A percentile compares a stretch with the other conserved stretches of the same genome.
These are phyloP conservation scores for Botrytis pseudocinerea DNA, from an alignment of 2,329 filamentous ascomycete genomes.

Conservation along the genomic window DNA sequence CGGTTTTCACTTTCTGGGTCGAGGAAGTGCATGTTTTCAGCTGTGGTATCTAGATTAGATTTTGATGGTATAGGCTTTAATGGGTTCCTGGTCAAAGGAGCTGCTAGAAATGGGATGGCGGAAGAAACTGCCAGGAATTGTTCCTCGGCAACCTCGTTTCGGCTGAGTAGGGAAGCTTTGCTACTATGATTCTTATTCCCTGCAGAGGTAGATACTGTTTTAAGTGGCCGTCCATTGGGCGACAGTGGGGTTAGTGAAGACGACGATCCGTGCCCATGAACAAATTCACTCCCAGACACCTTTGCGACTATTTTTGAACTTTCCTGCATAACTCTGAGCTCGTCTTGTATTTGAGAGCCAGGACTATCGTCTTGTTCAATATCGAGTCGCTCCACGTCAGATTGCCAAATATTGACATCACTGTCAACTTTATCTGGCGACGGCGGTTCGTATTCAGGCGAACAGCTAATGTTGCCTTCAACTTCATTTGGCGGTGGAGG, in stretches of 20 bases:
- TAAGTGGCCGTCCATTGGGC: not conserved
- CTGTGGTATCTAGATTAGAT: not conserved
- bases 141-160: not conserved
- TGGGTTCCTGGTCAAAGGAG: not conserved
- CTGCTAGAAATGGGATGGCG: not conserved
- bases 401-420: slow-evolving; percentile 11
- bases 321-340: slow-evolving; percentile 21
- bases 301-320: slow-evolving; percentile 9
- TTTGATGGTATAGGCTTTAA: not conserved
- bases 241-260: not conserved
- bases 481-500: slow-evolving; percentile 20
- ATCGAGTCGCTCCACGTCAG: slow-evolving; percentile 11
- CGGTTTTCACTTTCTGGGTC: not conserved
- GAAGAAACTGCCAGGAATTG: not conserved
- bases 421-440: slow-evolving; percentile 13
- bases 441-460: slow-evolving; percentile 25
- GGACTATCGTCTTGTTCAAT: slow-evolving; percentile 22
- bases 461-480: not conserved
- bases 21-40: too few species aligned
- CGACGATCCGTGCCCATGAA: not conserved
- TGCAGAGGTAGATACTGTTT: not conserved
- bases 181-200: not conserved
- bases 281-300: not conserved
- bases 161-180: too few species aligned
- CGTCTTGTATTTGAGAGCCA: slow-evolving; percentile 26